These are phyloP conservation scores for Prunus mira DNA, from an alignment of 306 rosid genomes.

Conservation along the genomic window DNA sequence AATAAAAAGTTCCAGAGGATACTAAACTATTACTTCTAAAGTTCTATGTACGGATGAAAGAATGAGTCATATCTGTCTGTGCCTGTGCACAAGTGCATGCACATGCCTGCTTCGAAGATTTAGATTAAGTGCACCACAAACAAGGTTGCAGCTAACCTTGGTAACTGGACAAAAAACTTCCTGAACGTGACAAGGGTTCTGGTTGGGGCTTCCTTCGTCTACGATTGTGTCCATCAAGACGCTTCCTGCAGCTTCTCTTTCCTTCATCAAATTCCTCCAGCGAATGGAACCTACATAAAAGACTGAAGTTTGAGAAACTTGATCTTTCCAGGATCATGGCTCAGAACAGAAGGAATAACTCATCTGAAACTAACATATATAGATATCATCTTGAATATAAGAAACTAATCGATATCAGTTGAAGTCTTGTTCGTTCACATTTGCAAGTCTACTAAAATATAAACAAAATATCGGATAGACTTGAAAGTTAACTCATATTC, in stretches of 20 bases:
- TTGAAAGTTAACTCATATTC: neutral
- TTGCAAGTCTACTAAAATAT: neutral
- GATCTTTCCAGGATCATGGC: neutral
- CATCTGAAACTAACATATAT: neutral
- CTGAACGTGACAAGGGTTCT: constrained; percentile 49
- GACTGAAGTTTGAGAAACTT: neutral
- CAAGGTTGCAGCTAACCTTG: constrained; percentile 53
- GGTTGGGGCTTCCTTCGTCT: constrained; percentile 93
- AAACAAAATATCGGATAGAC: neutral
- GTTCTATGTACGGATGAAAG: too few relatives aligned
- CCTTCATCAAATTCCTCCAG: constrained; percentile 95
- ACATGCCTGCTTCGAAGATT: neutral
- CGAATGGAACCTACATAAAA: constrained; percentile 71
- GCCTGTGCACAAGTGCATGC: neutral
- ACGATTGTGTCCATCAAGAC: constrained; percentile 93
- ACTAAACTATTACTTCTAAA: too few relatives aligned
- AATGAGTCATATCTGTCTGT: too few relatives aligned
- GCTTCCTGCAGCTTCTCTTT: constrained; percentile 93
- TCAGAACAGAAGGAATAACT: neutral
- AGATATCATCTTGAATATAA: too few relatives aligned
- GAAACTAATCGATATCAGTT: neutral
- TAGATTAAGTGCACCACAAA: neutral
- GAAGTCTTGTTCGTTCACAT: neutral
- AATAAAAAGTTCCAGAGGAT: neutral
- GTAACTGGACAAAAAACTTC: constrained; percentile 50